These are phyloP conservation scores for Ilex aquifolium DNA, from an alignment of 257 asterid genomes.

Conservation along the genomic window DNA sequence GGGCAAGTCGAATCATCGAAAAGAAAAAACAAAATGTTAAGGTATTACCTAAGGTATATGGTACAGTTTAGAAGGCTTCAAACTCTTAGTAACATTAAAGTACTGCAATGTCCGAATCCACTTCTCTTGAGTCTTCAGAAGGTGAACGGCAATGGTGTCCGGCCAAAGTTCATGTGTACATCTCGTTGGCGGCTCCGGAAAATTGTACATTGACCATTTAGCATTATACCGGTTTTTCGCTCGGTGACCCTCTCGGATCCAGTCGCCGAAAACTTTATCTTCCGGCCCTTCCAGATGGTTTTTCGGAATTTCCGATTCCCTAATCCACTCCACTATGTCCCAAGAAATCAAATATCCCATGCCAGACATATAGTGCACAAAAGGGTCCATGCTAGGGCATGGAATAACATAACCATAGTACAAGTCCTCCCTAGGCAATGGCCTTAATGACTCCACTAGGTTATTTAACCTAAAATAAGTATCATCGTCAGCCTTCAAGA, in stretches of 20 bases:
- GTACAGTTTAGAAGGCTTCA: slow-evolving; percentile 74
- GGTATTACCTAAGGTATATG: slow-evolving; percentile 40
- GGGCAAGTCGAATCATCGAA: no score
- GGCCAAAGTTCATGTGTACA: slow-evolving; percentile 92
- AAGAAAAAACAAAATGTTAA: background rate
- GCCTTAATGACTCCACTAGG: slow-evolving; percentile 47
- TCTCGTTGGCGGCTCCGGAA: slow-evolving; percentile 65
- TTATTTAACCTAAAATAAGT: slow-evolving; percentile 55
- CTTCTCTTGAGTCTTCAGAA: slow-evolving; percentile 78
- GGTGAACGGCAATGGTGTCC: slow-evolving; percentile 74
- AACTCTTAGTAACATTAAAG: slow-evolving; percentile 61
- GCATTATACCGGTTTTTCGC: slow-evolving; percentile 77
- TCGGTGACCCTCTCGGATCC: slow-evolving; percentile 69
- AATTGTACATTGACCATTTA: slow-evolving; percentile 91
- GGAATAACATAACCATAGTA: slow-evolving; percentile 89
- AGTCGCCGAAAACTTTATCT: slow-evolving; percentile 69
- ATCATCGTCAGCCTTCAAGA: slow-evolving; percentile 88
- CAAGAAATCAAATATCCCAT: slow-evolving; percentile 90
- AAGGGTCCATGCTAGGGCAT: slow-evolving; percentile 85
- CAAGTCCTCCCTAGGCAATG: slow-evolving; percentile 61
- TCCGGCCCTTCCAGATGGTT: slow-evolving; percentile 67
- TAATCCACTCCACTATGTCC: slow-evolving; percentile 86
- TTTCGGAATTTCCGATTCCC: slow-evolving; percentile 61
- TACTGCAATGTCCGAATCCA: slow-evolving; percentile 76
- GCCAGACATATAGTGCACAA: slow-evolving; percentile 84